These are phyloP conservation scores for Didymella segeticola DNA, from an alignment of 2,329 filamentous ascomycete genomes.

Conservation along the genomic window DNA sequence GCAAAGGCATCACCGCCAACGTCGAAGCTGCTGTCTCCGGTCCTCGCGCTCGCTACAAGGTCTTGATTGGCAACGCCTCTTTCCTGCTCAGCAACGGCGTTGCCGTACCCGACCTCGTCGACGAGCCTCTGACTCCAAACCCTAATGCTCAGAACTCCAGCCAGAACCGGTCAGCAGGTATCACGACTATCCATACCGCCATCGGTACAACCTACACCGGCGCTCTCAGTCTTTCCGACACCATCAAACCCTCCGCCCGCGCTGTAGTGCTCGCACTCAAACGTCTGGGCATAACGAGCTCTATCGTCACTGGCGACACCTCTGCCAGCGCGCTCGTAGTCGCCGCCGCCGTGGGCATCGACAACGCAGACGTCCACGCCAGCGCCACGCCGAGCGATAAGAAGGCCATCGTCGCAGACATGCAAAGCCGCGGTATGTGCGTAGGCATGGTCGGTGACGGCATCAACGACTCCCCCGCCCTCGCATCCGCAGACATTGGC, in stretches of 20 bases:
- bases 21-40: constrained; percentile 76
- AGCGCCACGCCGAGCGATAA: constrained; percentile 93
- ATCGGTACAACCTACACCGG: constrained; percentile 84
- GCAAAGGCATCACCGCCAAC: constrained; percentile 80
- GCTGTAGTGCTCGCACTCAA: constrained; percentile 82
- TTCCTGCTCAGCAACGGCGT: constrained; percentile 78
- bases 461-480: constrained; percentile 96
- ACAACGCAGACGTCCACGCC: constrained; percentile 76
- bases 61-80: constrained; percentile 82
- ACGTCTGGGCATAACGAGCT: constrained; percentile 83
- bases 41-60: constrained; percentile 74
- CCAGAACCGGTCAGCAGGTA: constrained; percentile 63
- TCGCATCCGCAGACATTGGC: constrained; percentile 90
- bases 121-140: constrained; percentile 54
- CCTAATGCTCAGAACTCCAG: constrained; percentile 46
- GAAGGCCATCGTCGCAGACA: constrained; percentile 78
- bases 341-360: constrained; percentile 81
- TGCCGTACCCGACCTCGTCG: constrained; percentile 64
- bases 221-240: constrained; percentile 83
- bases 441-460: constrained; percentile 97
- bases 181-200: constrained; percentile 89
- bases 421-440: constrained; percentile 75
- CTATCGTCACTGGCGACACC: constrained; percentile 94
- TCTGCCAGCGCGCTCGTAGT: constrained; percentile 83
- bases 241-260: constrained; percentile 84